These are phyloP conservation scores for Sedum album DNA, from an alignment of 164 flowering plant genomes.

Conservation along the genomic window DNA sequence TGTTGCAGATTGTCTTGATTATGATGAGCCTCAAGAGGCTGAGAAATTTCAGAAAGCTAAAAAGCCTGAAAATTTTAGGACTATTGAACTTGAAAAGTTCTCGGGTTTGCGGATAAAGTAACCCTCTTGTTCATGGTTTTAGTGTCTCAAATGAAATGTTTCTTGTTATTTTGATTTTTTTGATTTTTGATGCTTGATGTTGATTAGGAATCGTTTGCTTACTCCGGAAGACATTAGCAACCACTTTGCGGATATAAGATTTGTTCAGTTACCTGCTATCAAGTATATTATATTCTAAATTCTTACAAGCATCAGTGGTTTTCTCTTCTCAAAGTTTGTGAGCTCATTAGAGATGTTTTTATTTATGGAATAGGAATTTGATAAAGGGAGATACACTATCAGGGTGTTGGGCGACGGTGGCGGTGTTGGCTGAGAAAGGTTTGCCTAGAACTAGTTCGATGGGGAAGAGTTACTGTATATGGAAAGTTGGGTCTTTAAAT, in stretches of 20 bases:
- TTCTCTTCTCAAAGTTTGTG: neutral
- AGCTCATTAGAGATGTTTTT: neutral
- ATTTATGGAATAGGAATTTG: constrained; percentile 39
- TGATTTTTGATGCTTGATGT: neutral
- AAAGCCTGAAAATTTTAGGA: constrained; percentile 23
- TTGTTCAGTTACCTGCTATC: constrained; percentile 59
- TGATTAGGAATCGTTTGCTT: constrained; percentile 51
- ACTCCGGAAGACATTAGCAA: constrained; percentile 53
- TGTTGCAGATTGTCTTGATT: constrained; percentile 61
- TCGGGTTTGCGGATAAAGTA: constrained; percentile 76
- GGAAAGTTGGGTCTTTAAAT: constrained; percentile 78
- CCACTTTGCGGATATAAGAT: constrained; percentile 65
- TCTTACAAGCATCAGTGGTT: neutral
- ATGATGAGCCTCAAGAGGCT: constrained; percentile 20
- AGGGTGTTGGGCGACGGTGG: constrained; percentile 92
- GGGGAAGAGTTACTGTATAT: constrained; percentile 61
- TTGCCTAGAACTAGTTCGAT: constrained; percentile 52
- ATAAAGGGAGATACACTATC: constrained; percentile 58
- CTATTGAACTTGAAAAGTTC: constrained; percentile 56
- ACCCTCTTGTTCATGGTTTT: neutral
- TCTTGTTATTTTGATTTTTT: neutral
- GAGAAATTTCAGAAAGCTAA: constrained; percentile 20
- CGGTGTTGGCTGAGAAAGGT: constrained; percentile 74
- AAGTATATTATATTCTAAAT: constrained; percentile 28
- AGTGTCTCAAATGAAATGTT: neutral